Percentiles rank a stretch among this genome's conserved stretches.
Evolutionary conservation across 2,329 filamentous ascomycete genomes (phyloP).

Genomic region (Colletotrichum sp.): DNA sequence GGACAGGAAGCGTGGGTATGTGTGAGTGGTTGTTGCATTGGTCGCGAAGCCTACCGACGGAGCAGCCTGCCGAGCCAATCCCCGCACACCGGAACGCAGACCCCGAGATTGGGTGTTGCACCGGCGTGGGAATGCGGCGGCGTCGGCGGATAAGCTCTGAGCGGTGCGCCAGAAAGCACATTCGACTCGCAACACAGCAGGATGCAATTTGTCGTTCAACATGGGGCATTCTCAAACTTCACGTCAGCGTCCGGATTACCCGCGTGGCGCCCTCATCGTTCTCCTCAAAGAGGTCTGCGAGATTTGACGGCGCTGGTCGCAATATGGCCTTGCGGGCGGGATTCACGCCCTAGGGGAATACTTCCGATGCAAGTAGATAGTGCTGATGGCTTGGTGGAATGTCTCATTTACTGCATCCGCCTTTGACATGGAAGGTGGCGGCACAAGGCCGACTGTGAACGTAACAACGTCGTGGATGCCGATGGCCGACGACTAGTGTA

Average conservation of each 20-base stretch:
- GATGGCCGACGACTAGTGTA: neutral
- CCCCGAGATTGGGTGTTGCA: neutral
- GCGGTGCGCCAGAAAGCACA: neutral
- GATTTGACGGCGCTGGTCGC: neutral
- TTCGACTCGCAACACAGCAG: neutral
- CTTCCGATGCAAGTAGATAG: neutral
- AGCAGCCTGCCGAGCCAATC: neutral
- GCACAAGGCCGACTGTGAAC: neutral
- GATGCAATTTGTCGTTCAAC: neutral
- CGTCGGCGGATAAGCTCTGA: neutral
- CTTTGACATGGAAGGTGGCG: neutral
- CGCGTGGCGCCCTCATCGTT: neutral
- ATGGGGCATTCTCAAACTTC: neutral
- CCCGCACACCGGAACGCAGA: neutral
- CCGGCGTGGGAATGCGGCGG: neutral
- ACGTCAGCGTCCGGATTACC: neutral
- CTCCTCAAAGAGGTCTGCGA: neutral
- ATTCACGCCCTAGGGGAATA: neutral
- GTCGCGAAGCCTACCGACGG: neutral
- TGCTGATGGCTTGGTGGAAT: neutral
- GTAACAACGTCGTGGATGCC: neutral
- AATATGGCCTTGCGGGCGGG: neutral
- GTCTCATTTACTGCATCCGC: neutral
- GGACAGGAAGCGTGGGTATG: neutral
- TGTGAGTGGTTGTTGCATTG: neutral